These are phyloP conservation scores for Actinomortierella wolfii DNA, from an alignment of 371 early-diverging fungal genomes.

Conservation along the genomic window DNA sequence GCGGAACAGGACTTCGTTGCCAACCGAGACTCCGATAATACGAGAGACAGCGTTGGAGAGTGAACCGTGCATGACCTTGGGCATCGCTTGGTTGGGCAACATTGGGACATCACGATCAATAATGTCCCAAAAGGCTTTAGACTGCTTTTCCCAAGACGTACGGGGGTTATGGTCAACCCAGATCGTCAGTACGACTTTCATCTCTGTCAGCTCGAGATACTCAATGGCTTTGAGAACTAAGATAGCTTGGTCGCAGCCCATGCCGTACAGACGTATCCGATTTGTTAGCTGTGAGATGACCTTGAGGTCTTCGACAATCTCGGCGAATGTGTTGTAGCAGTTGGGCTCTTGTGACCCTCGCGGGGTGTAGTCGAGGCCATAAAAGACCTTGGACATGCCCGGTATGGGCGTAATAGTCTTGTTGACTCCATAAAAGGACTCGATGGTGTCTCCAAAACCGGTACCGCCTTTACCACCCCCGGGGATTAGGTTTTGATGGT, in stretches of 20 bases:
- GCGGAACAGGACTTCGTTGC: conserved; percentile 60
- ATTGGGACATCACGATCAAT: conserved; percentile 27
- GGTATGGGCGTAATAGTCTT: conserved; percentile 33
- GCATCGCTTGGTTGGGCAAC: conserved; percentile 1
- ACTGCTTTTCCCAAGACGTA: conserved; percentile 44
- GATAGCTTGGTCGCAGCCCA: conserved; percentile 48
- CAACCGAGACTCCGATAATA: conserved; percentile 49
- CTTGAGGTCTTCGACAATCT: conserved; percentile 49
- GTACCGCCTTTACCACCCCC: too few species aligned
- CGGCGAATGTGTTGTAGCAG: conserved; percentile 35
- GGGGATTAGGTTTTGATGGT: too few species aligned
- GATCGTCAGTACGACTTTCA: conserved; percentile 45
- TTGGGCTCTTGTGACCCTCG: conserved; percentile 42
- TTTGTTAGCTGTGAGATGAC: conserved; percentile 46
- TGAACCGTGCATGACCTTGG: not conserved
- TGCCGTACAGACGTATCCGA: conserved; percentile 43
- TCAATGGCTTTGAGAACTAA: conserved; percentile 42
- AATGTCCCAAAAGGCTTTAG: conserved; percentile 29
- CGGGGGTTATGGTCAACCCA: conserved; percentile 47
- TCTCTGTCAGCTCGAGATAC: conserved; percentile 38
- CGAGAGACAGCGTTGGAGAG: conserved; percentile 22
- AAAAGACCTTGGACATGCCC: conserved; percentile 36
- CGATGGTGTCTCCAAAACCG: conserved; percentile 9
- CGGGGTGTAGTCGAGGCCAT: conserved; percentile 50
- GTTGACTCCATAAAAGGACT: conserved; percentile 23